These are phyloP conservation scores for Saccharomyces hybrid DNA, from an alignment of 1,139 yeast species.

Conservation along the genomic window DNA sequence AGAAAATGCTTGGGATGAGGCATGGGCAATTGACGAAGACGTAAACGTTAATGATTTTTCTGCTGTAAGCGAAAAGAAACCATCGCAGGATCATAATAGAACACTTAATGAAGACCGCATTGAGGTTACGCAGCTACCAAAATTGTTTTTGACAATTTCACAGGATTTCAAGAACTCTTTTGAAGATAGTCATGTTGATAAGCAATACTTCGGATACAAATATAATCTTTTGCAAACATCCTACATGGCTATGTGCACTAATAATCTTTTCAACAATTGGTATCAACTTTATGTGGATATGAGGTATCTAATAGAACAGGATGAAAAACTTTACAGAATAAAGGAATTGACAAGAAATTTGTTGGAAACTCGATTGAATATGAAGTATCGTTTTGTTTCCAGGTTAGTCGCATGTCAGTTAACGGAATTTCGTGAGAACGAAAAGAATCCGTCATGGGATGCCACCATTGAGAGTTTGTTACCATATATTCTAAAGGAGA, in stretches of 20 bases:
- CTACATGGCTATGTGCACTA: constrained; percentile 21
- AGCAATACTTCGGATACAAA: constrained; percentile 20
- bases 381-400: constrained; percentile 14
- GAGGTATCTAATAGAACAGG: constrained; percentile 10
- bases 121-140: constrained; percentile 18
- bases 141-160: constrained; percentile 9
- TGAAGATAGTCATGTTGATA: constrained; percentile 12
- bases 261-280: constrained; percentile 22
- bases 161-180: constrained; percentile 13
- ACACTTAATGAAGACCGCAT: background rate
- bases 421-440: constrained; percentile 16
- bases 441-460: constrained; percentile 22
- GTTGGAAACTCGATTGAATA: constrained; percentile 15
- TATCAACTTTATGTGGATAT: constrained; percentile 25
- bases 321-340: constrained; percentile 13
- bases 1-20: constrained; percentile 24
- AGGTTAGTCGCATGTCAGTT: constrained; percentile 16
- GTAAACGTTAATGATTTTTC: constrained; percentile 7
- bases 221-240: constrained; percentile 25
- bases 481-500: constrained; percentile 17
- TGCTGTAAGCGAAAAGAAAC: background rate
- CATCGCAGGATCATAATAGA: background rate
- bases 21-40: constrained; percentile 24
- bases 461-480: constrained; percentile 16
- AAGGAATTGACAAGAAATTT: constrained; percentile 18